Evolutionary conservation across 1,139 yeast genomes (phyloP), one percentile per base, ranked within the genome.

Genomic region (Pichia sp.): DNA sequence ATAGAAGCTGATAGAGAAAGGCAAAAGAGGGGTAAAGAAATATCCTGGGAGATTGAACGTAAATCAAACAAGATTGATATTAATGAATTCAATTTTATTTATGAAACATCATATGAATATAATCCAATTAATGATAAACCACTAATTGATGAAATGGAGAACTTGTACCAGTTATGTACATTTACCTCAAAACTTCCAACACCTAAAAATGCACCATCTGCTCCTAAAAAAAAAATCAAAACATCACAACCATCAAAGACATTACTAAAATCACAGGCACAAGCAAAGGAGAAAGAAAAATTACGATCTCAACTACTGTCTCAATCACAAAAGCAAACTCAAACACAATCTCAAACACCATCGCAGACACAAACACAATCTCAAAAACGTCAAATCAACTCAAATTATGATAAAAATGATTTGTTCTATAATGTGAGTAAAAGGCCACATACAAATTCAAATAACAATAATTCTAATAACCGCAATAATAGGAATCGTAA

Each of bases 1-100:
- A 87, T 89, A 81, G 96, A 89, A 64, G 93, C 86, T 56, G 96
- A 89, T 65, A 71, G 96, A 58, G 96, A 89, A 65, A 73, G 93
- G 10, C 89, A 86, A 60, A 89, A 89, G 64, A 75, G 87, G 54
- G 79, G 85, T 18, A 87, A 88, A 60, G 96, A 89, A 62, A 77
- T 74, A 28, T 71, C 83, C 36, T 87, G 96, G 95, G 78, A 81
- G 16, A 81, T 85, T 0, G 74, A 74, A 31, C 66, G 87, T 55
- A 76, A 77, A 19, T 72, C 72, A 19, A 73, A 72, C 7, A 66
- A 63, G 33, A 69, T 76, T 5, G 72, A 76, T 1, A 79, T 76
- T 49, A 73, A 71, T 3, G 95, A 87, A 63, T 87, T 87, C 61
- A 70, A 76, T 33, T 67, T 71, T 38, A 70, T 80, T 46, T 87